phyloP scores from a whole-genome alignment of 805 yeast genomes.

The Pachysolen tannophilus region DNA sequence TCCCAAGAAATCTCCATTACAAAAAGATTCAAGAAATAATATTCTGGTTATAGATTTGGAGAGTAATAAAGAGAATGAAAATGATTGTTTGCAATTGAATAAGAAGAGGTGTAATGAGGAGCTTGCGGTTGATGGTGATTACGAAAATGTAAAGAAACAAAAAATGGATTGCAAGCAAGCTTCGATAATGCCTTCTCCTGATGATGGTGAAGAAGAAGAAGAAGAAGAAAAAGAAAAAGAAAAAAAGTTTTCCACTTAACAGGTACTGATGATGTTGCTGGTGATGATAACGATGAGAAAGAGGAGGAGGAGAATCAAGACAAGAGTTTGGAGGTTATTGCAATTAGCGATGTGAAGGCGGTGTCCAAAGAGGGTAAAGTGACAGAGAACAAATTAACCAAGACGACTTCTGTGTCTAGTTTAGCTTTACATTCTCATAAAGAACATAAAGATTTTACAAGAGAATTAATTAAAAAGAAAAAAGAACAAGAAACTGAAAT shows the following conservation, averaged over 20 bases:
- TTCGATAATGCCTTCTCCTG: constrained; percentile 2
- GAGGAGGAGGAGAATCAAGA: background rate
- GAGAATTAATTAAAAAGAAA: background rate
- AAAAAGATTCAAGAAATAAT: background rate
- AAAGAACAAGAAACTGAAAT: constrained; percentile 4
- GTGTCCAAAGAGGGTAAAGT: background rate
- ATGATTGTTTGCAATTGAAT: too few relatives aligned
- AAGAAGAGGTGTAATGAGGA: too few relatives aligned
- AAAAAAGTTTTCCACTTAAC: too few relatives aligned
- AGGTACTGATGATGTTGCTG: too few relatives aligned
- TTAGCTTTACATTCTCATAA: too few relatives aligned
- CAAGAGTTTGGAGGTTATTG: too few relatives aligned
- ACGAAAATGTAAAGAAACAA: too few relatives aligned
- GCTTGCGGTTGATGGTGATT: too few relatives aligned
- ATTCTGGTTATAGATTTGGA: background rate
- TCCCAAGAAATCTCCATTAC: constrained; percentile 2
- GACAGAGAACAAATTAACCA: background rate
- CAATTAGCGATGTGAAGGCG: background rate
- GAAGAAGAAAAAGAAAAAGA: background rate
- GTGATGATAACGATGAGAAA: background rate
- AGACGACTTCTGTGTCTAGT: too few relatives aligned
- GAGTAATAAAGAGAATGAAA: too few relatives aligned
- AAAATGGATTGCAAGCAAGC: background rate
- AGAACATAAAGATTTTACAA: background rate
- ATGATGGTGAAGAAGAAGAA: constrained; percentile 1